Base-by-base conservation (phyloP, 176 grass and related monocot genomes). In the Phoenix roebelenii region DNA sequence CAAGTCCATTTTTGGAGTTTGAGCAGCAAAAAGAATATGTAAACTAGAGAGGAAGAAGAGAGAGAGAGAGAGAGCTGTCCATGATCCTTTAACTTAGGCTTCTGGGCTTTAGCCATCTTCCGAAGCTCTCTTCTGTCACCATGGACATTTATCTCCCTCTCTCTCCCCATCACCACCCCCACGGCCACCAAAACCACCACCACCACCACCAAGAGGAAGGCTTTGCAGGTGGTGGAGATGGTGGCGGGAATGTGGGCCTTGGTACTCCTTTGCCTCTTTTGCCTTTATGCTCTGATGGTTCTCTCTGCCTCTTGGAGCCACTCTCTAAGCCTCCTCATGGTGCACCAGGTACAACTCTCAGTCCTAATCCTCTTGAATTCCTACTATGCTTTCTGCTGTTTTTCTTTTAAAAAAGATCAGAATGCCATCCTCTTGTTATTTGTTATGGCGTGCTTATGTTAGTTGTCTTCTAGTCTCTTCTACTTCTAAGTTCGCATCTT, bases 241-340 rank as follows among this genome's bases (percentile, higher is more conserved):
- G 26, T 3, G 52, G 17, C 5, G n/a, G 51, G 12, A 22, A 7
- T 12, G 18, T 49, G 64, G 2, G 51, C 2, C 28, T 4, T 28
- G 4, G 5, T 12, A 63, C 63, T 53, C 50, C 58, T 12, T 50
- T 22, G 9, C 44, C 23, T 55, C 50, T 74, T n/a, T 52, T 59
- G 50, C 67, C 60, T 61, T 15, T 67, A 3, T 72, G 60, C 18
- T 75, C 76, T 53, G 75, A 74, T 59, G 69, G 18, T 5, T 69
- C 85, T 57, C 16, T 70, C 24, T 64, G 29, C 60, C 22, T 63
- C 68, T 53, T 60, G 60, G 67, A 79, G 54, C 76, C 24, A 10
- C 19, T 18, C 20, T 53, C 63, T 15, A 63, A 39, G 22, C 54
- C 68, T 50, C 18, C 25, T 71, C 50, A 22, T 49, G 24, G 18